Percentiles rank a stretch among this genome's conserved stretches.
phyloP scores from a whole-genome alignment of 2,329 filamentous ascomycete genomes.

The Paraphoma sp. region DNA sequence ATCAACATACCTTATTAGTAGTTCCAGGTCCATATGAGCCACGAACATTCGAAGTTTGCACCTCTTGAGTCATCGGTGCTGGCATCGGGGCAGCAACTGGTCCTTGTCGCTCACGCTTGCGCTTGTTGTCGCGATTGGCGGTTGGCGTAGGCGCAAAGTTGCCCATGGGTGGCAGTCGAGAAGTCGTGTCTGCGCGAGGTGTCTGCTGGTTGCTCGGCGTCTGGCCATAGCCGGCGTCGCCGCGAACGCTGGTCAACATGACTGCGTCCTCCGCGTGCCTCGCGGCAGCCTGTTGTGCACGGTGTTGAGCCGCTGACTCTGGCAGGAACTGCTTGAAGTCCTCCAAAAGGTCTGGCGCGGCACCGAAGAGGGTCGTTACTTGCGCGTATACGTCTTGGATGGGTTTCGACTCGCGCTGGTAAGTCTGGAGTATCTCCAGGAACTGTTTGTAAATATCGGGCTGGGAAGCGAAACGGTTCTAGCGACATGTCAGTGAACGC shows the following conservation, averaged over 20 bases:
- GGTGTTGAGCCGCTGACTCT: conserved; percentile 75
- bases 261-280: conserved; percentile 72
- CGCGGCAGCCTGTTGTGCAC: conserved; percentile 64
- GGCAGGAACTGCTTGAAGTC: conserved; percentile 99
- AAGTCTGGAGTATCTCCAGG: conserved; percentile 95
- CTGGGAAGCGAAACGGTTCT: conserved; percentile 96
- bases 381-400: conserved; percentile 98
- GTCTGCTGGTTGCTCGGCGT: conserved; percentile 56
- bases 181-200: conserved; percentile 51
- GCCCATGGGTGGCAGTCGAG: conserved; percentile 82
- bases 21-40: conserved; percentile 36
- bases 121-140: conserved; percentile 84
- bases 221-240: conserved; percentile 56
- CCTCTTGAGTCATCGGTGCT: conserved; percentile 40
- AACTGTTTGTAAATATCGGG: conserved; percentile 99
- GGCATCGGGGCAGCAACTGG: conserved; percentile 49
- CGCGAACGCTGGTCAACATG: conserved; percentile 68
- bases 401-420: conserved; percentile 96
- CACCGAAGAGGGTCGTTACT: conserved; percentile 91
- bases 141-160: conserved; percentile 89
- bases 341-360: conserved; percentile 91
- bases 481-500: conserved; percentile 14
- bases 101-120: conserved; percentile 74
- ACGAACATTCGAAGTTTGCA: conserved; percentile 40
- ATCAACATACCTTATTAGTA: conserved; percentile 21